Evolutionary conservation across 2,329 filamentous ascomycete species (phyloP), one percentile per base, ranked within the genome.

Genomic region (Curvularia verruculosa): DNA sequence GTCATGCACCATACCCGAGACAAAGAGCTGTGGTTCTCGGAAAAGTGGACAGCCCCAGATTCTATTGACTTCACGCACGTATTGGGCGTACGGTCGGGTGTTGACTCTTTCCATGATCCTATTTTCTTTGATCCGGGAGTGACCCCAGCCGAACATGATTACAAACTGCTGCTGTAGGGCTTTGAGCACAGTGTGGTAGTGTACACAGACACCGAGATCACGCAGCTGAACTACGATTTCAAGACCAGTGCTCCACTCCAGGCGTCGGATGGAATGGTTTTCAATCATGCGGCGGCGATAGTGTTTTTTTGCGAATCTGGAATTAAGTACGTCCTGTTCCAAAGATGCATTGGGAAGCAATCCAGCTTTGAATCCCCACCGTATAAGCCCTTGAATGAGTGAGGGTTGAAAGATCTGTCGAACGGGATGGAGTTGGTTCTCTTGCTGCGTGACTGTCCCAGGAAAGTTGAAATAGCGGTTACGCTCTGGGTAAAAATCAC

Each of bases 281-380:
- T 52, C 50, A 9, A 71, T 54, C 2, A 74, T 61, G 3, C 52
- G 58, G 24, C 18, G 49, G 26, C 71, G 67, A 37, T 69, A 67
- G n/a, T 71, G 71, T 18, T 57, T 65, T 36, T 72, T 75, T 2
- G 58, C 49, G 2, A 67, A 50, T 18, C 36, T 40, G 1, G 49
- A 39, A 18, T 54, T 49, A 19, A 74, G 36, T 40, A 70, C 49
- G 8, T 60, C 68, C 45, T 72, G 70, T 45, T 75, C 73, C 1
- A 62, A 49, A 2, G 58, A 52, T 2, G 67, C 64, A 18, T 68
- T 67, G 24, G 62, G 58, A 2, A 73, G 61, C 23, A 74, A 56
- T 5, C 66, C 70, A 15, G 69, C 64, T 23, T 64, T 64, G 49
- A 77, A 72, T 7, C 74, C 74, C 75, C 75, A 77, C 2, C 68